Conservation (phyloP, 1,139 yeast species). For the Meyerozyma elateridarum region DNA sequence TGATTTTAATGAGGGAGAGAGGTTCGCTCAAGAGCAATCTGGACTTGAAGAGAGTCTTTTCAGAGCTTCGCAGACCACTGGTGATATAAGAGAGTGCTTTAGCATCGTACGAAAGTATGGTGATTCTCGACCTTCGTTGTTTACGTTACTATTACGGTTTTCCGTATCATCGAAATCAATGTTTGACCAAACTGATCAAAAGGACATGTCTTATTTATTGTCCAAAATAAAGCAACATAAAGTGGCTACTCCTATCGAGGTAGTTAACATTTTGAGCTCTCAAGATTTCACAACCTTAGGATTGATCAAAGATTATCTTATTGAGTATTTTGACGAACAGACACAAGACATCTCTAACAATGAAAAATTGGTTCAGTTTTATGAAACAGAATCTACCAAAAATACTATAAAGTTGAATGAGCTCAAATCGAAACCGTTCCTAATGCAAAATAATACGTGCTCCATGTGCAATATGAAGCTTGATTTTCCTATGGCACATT, state of each 20-base stretch:
- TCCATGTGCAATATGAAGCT: conserved; percentile 63
- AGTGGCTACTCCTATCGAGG: conserved; percentile 69
- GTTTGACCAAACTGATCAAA: conserved; percentile 50
- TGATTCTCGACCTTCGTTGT: conserved; percentile 57
- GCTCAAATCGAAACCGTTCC: conserved; percentile 49
- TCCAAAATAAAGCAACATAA: conserved; percentile 48
- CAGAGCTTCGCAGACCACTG: conserved; percentile 55
- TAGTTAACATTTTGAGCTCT: conserved; percentile 60
- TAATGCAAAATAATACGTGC: conserved; percentile 69
- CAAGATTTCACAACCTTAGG: conserved; percentile 71
- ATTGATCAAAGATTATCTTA: conserved; percentile 62
- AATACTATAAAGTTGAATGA: conserved; percentile 52
- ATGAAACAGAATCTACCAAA: conserved; percentile 59
- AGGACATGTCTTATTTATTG: conserved; percentile 47
- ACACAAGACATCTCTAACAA: conserved; percentile 67
- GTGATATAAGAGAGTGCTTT: conserved; percentile 54
- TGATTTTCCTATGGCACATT: conserved; percentile 79
- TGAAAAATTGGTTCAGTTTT: conserved; percentile 60
- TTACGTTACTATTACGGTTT: conserved; percentile 59
- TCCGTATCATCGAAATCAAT: conserved; percentile 56
- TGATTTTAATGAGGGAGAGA: conserved; percentile 48
- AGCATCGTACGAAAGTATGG: conserved; percentile 58
- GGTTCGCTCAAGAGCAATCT: conserved; percentile 27
- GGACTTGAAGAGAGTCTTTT: conserved; percentile 65
- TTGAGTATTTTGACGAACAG: conserved; percentile 58